Percentiles rank a stretch among this genome's conserved stretches.
These are phyloP conservation scores for Aschersonia sp. DNA, from an alignment of 2,329 filamentous ascomycete species.

Conservation along the genomic window DNA sequence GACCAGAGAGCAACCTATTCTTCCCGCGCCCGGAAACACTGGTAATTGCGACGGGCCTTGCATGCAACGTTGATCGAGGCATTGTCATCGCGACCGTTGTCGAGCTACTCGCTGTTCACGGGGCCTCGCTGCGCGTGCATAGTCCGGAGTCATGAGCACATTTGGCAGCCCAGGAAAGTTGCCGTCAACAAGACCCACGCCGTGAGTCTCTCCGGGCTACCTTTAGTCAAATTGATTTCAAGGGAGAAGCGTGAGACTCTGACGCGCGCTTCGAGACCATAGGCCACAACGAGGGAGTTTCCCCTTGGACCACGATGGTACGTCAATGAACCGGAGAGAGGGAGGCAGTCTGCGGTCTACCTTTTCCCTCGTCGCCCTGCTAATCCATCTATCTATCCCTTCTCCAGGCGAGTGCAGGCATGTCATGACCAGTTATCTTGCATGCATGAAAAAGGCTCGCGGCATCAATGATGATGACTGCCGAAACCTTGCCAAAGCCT, in stretches of 20 bases:
- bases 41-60: too few relatives aligned
- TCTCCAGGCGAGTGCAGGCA: constrained; percentile 75
- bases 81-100: too few relatives aligned
- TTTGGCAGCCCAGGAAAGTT: constrained; percentile 61
- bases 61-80: too few relatives aligned
- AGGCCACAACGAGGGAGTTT: constrained; percentile 89
- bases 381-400: background rate
- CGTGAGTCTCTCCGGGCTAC: constrained; percentile 32
- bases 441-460: constrained; percentile 70
- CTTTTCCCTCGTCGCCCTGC: background rate
- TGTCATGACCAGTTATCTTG: constrained; percentile 73
- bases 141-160: constrained; percentile 32
- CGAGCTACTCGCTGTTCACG: background rate
- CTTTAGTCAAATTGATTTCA: background rate
- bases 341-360: background rate
- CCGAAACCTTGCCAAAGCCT: constrained; percentile 72
- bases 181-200: constrained; percentile 52
- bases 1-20: too few relatives aligned
- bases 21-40: too few relatives aligned
- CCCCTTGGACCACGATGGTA: constrained; percentile 82
- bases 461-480: constrained; percentile 83
- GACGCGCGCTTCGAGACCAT: constrained; percentile 1
- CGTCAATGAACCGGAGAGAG: constrained; percentile 5
- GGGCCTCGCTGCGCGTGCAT: background rate
- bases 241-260: constrained; percentile 1